phyloP scores from a whole-genome alignment of 257 asterid species.

The Sherardia arvensis region DNA sequence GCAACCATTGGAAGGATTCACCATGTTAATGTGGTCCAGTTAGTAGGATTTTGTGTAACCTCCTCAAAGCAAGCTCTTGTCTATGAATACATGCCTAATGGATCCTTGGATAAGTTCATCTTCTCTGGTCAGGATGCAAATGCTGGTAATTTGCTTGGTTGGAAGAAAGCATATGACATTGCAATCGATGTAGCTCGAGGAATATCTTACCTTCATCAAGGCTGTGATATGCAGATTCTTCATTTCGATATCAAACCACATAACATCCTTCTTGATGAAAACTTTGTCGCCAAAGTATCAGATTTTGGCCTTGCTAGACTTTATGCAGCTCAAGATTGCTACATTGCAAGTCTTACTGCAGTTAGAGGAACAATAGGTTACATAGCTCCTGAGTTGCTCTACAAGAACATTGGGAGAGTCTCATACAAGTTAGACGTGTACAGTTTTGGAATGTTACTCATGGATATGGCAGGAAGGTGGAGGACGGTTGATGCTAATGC shows the following conservation, averaged over 20 bases:
- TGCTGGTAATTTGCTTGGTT: not conserved
- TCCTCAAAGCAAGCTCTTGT: too few species aligned
- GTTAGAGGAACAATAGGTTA: too few species aligned
- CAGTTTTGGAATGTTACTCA: too few species aligned
- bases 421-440: too few species aligned
- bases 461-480: too few species aligned
- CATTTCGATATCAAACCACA: conserved; percentile 15
- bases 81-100: not conserved
- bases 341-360: conserved; percentile 3
- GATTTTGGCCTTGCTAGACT: conserved; percentile 16
- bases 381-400: too few species aligned
- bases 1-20: too few species aligned
- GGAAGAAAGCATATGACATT: conserved; percentile 9
- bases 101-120: not conserved
- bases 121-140: not conserved
- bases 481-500: too few species aligned
- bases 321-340: not conserved
- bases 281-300: conserved; percentile 6
- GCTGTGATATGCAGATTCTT: conserved; percentile 3
- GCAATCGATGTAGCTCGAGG: conserved; percentile 17
- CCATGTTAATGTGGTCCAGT: too few species aligned
- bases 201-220: not conserved
- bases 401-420: too few species aligned
- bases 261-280: too few species aligned
- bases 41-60: too few species aligned